Base-by-base conservation (phyloP, 352 stramenopile genomes). In the Pythium dissotocum region DNA sequence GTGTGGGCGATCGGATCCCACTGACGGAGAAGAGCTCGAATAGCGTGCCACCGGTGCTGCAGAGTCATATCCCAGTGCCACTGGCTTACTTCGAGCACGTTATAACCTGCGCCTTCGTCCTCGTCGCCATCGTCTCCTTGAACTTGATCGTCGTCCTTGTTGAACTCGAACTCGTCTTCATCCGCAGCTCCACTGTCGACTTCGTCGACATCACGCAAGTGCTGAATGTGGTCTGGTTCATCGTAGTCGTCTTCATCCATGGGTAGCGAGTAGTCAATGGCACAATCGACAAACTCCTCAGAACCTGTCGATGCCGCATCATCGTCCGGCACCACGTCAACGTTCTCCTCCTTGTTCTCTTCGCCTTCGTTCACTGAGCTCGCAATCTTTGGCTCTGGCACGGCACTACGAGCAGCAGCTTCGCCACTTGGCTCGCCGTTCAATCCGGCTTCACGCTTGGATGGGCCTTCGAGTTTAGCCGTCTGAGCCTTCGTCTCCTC, bases 21-120 rank as follows among this genome's bases (percentile, higher is more conserved):
- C 4, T 57, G 58, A n/a, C 53, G 42, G 18, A 89, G 28, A 14
- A 82, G 48, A 14, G 67, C 70, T 38, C 48, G 61, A 42, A 84
- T 81, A 10, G 71, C 63, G 53, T 59, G 56, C 83, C 87, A 96
- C 0, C 90, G 78, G 5, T 85, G 63, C 32, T 84, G 62, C 1
- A 93, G 18, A n/a, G 69, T 62, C 77, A 94, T 87, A 16, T 80
- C 63, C 90, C 90, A 97, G 44, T 76, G 75, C 90, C 90, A 97
- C 26, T 87, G 61, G 4, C 54, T 14, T 28, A 72, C 54, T 6
- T 56, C 32, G 6, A 76, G 21, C 5, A 75, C 26, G 2, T 53
- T 48, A 12, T 49, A 38, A 13, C 54, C 48, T 16, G 40, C 2
- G 16, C 1, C 42, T 21, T 14, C 56, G 32, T 70, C 63, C 16